Evolutionary conservation across 768 basidiomycete genomes (phyloP), one percentile per base, ranked within the genome.

Genomic region (Collybiopsis confluens): DNA sequence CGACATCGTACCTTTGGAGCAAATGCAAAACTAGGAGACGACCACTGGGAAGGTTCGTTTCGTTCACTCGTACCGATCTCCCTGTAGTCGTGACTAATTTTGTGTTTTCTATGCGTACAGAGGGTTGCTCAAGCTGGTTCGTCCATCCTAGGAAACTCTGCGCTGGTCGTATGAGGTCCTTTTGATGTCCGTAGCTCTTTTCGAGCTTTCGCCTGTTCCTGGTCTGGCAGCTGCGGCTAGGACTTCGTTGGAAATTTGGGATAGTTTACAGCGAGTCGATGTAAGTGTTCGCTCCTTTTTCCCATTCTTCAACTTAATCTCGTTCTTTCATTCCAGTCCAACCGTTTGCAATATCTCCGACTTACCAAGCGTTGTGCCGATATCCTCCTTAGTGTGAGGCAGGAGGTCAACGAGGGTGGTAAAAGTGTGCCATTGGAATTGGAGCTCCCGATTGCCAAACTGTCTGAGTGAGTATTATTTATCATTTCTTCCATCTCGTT

Each of bases 331-430:
- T 28, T 6, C 26, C 58, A 90, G 88, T 80, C 79, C 58, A 89
- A 90, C 56, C 75, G 85, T 16, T 68, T 85, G 11, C 78, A 80
- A 1, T 88, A 85, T 59, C 72, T 90, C 27, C 82, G 86, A 9
- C 73, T 91, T 6, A 86, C 85, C 0, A 81, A 88, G 59, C 80
- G 86, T 24, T 89, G 87, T 57, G 88, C 88, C 0, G 80, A 80
- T 13, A 77, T 85, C 16, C 73, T 90, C 2, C 66, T 83, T 18
- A 77, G 79, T 9, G 77, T 91, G 4, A 75, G 81, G 0, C 75
- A 79, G 28, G 86, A 88, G 53, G 73, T 90, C 1, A 59, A 70
- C 2, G 75, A 80, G n/a, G 83, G 84, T 0, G 85, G 85, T 0
- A 69, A 73, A 47, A 58, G 68, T 1, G 77, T 84, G 1, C 70